A percentile compares a stretch with the other conserved stretches of the same genome.
Conservation (phyloP, 768 basidiomycete species). For the Asterophora parasitica region DNA sequence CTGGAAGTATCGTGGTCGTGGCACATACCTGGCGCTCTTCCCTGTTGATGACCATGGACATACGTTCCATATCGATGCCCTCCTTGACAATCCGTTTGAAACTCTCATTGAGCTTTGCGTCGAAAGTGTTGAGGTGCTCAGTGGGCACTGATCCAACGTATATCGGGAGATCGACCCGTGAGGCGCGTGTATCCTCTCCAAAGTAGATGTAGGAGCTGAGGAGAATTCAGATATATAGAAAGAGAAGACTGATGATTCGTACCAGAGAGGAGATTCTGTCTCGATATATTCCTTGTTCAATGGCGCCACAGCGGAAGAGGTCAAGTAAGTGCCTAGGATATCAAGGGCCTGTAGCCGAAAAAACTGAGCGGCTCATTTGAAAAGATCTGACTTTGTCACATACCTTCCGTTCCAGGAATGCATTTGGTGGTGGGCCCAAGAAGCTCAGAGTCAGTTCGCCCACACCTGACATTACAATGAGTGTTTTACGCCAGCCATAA, state of each 20-base stretch:
- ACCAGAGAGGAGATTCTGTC: slow-evolving; percentile 87
- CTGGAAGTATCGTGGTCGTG: not conserved
- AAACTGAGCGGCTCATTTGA: not conserved
- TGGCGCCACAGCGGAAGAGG: slow-evolving; percentile 76
- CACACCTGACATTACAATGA: slow-evolving; percentile 35
- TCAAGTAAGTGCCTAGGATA: slow-evolving; percentile 81
- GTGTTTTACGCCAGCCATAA: not conserved
- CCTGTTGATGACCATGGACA: slow-evolving; percentile 79
- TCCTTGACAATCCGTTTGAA: slow-evolving; percentile 64
- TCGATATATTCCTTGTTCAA: slow-evolving; percentile 92
- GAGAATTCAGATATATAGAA: slow-evolving; percentile 2
- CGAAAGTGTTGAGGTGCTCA: slow-evolving; percentile 71
- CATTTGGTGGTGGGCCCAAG: slow-evolving; percentile 70
- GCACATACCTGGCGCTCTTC: slow-evolving; percentile 77
- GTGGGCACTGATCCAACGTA: slow-evolving; percentile 83
- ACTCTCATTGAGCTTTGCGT: slow-evolving; percentile 60
- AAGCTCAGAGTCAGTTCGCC: slow-evolving; percentile 81
- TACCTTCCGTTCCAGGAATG: slow-evolving; percentile 71
- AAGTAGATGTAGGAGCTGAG: slow-evolving; percentile 82
- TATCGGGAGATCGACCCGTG: slow-evolving; percentile 65
- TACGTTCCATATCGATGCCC: slow-evolving; percentile 87
- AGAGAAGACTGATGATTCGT: slow-evolving; percentile 15
- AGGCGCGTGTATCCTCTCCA: slow-evolving; percentile 69
- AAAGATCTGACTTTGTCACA: not conserved
- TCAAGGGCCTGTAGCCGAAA: slow-evolving; percentile 62